Conservation (phyloP, 192 early-diverging fungal genomes). For the Coemansia sp. region DNA sequence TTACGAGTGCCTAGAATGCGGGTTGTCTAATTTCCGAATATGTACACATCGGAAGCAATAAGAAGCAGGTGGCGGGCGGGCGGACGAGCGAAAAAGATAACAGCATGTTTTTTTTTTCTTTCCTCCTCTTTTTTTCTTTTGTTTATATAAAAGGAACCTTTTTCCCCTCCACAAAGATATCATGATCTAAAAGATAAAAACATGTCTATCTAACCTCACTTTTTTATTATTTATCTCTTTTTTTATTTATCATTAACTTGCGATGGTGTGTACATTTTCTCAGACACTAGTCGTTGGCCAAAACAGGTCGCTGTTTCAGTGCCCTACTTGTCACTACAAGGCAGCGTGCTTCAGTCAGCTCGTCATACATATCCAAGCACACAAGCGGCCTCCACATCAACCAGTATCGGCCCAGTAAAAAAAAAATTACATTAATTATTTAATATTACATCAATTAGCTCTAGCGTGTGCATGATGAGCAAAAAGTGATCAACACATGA, state of each 20-base stretch:
- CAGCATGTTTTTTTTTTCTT: background rate
- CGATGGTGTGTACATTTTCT: background rate
- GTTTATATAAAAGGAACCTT: background rate
- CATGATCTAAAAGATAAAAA: background rate
- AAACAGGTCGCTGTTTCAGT: conserved; percentile 17
- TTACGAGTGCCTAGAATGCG: background rate
- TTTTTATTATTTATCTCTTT: background rate
- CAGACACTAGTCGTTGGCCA: background rate
- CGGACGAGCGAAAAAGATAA: background rate
- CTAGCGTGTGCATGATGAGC: background rate
- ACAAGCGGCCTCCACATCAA: conserved; percentile 10
- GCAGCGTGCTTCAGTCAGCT: conserved; percentile 24
- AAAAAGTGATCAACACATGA: background rate
- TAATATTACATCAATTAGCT: background rate
- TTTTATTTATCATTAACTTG: background rate
- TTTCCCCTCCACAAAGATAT: too few relatives aligned
- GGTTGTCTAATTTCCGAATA: conserved; percentile 3
- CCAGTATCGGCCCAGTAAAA: background rate
- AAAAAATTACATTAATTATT: background rate
- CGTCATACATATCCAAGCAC: conserved; percentile 18
- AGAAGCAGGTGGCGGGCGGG: background rate
- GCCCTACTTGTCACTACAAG: conserved; percentile 14
- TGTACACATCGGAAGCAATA: background rate
- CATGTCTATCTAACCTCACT: background rate
- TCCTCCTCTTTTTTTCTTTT: background rate